These are phyloP conservation scores for Gastrolobium bilobum DNA, from an alignment of 306 rosid species.

Conservation along the genomic window DNA sequence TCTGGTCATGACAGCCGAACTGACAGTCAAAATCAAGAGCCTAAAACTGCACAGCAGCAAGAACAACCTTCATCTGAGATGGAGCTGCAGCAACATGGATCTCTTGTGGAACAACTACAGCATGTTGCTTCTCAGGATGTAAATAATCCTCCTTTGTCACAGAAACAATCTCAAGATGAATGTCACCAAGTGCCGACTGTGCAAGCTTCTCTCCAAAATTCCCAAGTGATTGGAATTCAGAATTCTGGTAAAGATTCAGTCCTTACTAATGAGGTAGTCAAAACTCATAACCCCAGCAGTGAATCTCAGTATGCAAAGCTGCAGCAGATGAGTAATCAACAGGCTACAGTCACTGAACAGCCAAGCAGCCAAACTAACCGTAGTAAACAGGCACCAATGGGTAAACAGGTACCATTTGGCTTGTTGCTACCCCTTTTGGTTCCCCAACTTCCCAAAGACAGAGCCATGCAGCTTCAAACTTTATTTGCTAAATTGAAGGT, in stretches of 20 bases:
- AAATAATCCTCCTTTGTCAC: slow-evolving; percentile 53
- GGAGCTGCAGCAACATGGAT: slow-evolving; percentile 63
- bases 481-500: slow-evolving; percentile 72
- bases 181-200: slow-evolving; percentile 55
- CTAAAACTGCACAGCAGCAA: slow-evolving; percentile 55
- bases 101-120: slow-evolving; percentile 59
- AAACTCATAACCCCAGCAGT: slow-evolving; percentile 56
- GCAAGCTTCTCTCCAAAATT: slow-evolving; percentile 60
- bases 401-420: slow-evolving; percentile 72
- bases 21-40: slow-evolving; percentile 61
- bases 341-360: slow-evolving; percentile 69
- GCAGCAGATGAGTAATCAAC: slow-evolving; percentile 92
- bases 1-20: slow-evolving; percentile 50
- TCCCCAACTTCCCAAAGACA: slow-evolving; percentile 77
- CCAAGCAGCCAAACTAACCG: slow-evolving; percentile 62
- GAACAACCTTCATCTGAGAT: slow-evolving; percentile 65
- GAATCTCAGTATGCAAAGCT: slow-evolving; percentile 82
- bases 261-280: slow-evolving; percentile 57
- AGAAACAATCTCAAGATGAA: slow-evolving; percentile 69
- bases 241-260: slow-evolving; percentile 60
- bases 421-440: slow-evolving; percentile 68
- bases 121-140: slow-evolving; percentile 58
- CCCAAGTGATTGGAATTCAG: slow-evolving; percentile 60
- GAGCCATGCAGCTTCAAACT: slow-evolving; percentile 74
- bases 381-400: slow-evolving; percentile 64